Base-by-base conservation (phyloP, 148 eudicot species). In the Cornus suecica region DNA sequence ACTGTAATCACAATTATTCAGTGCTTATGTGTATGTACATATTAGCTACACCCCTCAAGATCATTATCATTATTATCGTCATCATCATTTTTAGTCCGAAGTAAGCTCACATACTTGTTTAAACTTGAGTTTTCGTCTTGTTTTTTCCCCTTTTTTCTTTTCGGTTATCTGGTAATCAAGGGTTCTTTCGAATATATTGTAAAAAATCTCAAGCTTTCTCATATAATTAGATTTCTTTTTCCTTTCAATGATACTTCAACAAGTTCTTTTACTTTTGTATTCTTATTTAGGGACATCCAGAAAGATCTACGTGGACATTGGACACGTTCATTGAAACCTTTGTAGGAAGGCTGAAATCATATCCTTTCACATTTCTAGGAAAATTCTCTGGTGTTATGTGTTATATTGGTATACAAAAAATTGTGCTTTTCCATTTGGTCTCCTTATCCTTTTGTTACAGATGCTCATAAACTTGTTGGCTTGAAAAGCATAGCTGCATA, bases 401-500 rank as follows among this genome's bases (percentile, higher is more conserved):
- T 48, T 48, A 16, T 15, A 58, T 54, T 28, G 34, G 23, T 78
- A 68, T 27, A 51, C 24, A 56, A 51, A 25, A 66, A 68, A 34
- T 41, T 62, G 28, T 15, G 62, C 25, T 65, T 67, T 72, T 73
- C 61, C 23, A 31, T 7, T 10, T 76, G 11, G 54, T 69, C 85
- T 89, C 93, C 97, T 75, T 91, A 87, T 76, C 87, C 24, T 32
- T 37, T 71, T 31, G 61, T 51, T 84, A 95, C 99, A 74, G 77
- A 83, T 84, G 90, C 90, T 78, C 68, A 76, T 72, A 74, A 89
- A 75, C 77, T 89, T 77, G 84, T 91, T 83, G 97, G 90, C 69
- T 80, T 91, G 69, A 95, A 95, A 87, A 95, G 99, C 83, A 90
- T 95, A 80, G 96, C 91, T 82, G 99, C 99, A 74, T 95, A 91